Evolutionary conservation across 768 basidiomycete species (phyloP).

Genomic region (Pulveroboletus sp.): DNA sequence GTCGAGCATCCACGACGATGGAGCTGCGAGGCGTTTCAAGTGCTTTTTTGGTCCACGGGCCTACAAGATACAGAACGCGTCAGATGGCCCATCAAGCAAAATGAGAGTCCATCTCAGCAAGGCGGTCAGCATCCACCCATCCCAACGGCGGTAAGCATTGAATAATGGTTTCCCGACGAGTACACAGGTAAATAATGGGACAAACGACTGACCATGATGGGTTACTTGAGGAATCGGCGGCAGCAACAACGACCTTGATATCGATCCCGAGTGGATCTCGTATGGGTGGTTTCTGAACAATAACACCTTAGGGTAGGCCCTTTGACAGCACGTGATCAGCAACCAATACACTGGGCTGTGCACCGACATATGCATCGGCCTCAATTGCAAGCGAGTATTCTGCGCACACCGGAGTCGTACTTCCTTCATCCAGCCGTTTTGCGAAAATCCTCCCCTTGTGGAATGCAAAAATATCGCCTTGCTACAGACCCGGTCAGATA

Average conservation of each 20-base stretch:
- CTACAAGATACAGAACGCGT: constrained; percentile 41
- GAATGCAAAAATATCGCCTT: constrained; percentile 21
- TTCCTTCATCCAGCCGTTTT: neutral
- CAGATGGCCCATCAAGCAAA: constrained; percentile 9
- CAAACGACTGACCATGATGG: constrained; percentile 31
- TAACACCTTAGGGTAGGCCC: constrained; percentile 25
- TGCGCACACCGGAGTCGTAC: neutral
- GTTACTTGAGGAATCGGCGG: constrained; percentile 25
- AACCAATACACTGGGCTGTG: constrained; percentile 6
- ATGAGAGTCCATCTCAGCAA: constrained; percentile 16
- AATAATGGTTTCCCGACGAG: neutral
- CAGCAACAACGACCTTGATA: constrained; percentile 22
- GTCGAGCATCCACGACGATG: constrained; percentile 99
- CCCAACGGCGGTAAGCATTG: neutral
- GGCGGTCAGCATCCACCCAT: constrained; percentile 27
- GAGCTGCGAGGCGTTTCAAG: constrained; percentile 95
- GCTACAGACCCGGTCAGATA: constrained; percentile 13
- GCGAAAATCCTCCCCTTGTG: constrained; percentile 4
- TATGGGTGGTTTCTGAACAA: neutral
- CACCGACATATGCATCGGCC: neutral
- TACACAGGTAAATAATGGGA: neutral
- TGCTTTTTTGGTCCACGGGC: constrained; percentile 99
- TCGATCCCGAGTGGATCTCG: constrained; percentile 12
- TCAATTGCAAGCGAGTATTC: constrained; percentile 2
- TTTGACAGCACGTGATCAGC: constrained; percentile 19